Percentiles rank a stretch among this genome's conserved stretches.
phyloP scores from a whole-genome alignment of 208 protist species.

The Novymonas esmeraldas region DNA sequence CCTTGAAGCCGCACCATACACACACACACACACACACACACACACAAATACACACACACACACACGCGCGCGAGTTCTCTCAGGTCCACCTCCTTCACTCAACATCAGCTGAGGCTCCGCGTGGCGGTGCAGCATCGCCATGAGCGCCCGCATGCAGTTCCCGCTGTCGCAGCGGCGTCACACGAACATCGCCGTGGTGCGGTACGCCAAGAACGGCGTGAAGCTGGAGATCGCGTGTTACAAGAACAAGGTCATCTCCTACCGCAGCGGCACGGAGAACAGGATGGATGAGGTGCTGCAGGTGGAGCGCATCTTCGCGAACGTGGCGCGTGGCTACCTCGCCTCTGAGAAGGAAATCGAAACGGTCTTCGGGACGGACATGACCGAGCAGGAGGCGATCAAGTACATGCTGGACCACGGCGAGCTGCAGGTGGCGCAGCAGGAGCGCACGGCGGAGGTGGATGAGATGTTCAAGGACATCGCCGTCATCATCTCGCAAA shows the following conservation, averaged over 20 bases:
- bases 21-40: slow-evolving; percentile 6
- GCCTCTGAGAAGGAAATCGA: slow-evolving; percentile 86
- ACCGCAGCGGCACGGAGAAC: slow-evolving; percentile 80
- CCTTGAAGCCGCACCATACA: neutral
- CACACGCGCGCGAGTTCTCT: neutral
- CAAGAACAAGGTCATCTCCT: slow-evolving; percentile 93
- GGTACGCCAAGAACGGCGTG: slow-evolving; percentile 80
- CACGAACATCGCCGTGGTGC: slow-evolving; percentile 90
- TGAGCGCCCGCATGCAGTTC: slow-evolving; percentile 88
- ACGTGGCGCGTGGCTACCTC: slow-evolving; percentile 78
- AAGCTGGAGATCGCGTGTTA: slow-evolving; percentile 92
- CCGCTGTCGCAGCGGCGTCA: slow-evolving; percentile 90
- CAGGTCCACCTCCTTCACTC: neutral
- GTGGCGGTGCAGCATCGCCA: slow-evolving; percentile 10
- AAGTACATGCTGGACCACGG: slow-evolving; percentile 96
- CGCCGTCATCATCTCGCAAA: slow-evolving; percentile 95
- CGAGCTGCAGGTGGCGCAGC: slow-evolving; percentile 97
- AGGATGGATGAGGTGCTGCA: slow-evolving; percentile 92
- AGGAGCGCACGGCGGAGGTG: slow-evolving; percentile 94
- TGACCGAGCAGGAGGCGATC: slow-evolving; percentile 74
- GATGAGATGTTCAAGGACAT: slow-evolving; percentile 97
- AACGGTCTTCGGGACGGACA: slow-evolving; percentile 60
- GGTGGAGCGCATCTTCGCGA: slow-evolving; percentile 91
- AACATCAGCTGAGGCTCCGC: slow-evolving; percentile 3
- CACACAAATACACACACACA: slow-evolving; percentile 2